Conservation (phyloP, 2,329 filamentous ascomycete genomes). For the Talaromyces sp. region DNA sequence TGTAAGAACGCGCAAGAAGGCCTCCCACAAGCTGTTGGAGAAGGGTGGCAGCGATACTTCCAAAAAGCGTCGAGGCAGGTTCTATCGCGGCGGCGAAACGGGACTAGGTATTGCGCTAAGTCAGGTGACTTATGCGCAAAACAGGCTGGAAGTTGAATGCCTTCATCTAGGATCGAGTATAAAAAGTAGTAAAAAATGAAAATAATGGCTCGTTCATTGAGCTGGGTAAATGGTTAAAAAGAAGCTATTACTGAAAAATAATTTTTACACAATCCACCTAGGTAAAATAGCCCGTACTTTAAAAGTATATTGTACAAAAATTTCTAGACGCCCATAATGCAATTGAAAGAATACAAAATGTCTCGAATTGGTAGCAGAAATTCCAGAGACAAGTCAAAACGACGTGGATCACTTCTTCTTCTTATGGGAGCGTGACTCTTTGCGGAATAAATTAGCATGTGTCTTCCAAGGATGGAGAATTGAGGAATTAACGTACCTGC, state of each 20-base stretch:
- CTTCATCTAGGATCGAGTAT: background rate
- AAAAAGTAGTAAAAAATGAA: background rate
- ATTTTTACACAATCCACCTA: background rate
- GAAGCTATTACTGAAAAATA: background rate
- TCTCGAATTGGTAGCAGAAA: background rate
- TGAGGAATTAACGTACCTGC: slow-evolving; percentile 30
- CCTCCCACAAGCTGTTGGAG: background rate
- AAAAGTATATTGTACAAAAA: background rate
- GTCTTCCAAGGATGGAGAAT: background rate
- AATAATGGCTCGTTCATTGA: background rate
- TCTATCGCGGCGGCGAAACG: background rate
- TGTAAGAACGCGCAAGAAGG: background rate
- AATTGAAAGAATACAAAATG: background rate
- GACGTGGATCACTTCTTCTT: slow-evolving; percentile 21
- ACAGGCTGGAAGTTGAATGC: background rate
- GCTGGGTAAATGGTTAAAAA: background rate
- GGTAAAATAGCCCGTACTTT: background rate
- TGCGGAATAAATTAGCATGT: background rate
- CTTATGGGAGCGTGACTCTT: slow-evolving; percentile 23
- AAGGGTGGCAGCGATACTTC: background rate
- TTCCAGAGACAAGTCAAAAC: background rate
- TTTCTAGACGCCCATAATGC: background rate
- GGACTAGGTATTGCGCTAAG: background rate
- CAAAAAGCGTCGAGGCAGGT: background rate
- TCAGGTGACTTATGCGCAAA: background rate